Evolutionary conservation across 129 eudicot species (phyloP), one percentile per base, ranked within the genome.

Genomic region (Heracleum sosnowskyi): DNA sequence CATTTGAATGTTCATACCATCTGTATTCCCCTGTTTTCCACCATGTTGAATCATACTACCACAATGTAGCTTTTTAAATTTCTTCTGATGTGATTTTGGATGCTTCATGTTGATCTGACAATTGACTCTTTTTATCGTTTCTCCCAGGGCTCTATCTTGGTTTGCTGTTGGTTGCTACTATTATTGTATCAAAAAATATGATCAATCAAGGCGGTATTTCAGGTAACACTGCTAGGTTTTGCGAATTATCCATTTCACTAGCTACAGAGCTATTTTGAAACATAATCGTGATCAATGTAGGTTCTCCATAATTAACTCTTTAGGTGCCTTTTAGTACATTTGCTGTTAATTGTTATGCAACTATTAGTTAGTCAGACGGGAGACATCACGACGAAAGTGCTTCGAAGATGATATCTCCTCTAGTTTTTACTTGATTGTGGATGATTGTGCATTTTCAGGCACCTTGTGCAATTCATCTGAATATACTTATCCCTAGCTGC

Each of bases 151-250:
- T 74, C 83, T 91, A 74, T 95, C 98, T 78, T 95, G 98, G 98
- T 95, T 91, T 87, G 96, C 97, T 77, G 98, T 95, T 78, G 98
- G 98, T 78, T 95, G 96, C 88, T 91, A 95, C 85, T 95, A 95
- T 82, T 95, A 81, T 76, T 95, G 98, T 81, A 95, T 95, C 79
- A 91, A 88, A 83, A 95, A 95, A 84, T 95, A 86, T 79, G 98
- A 90, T 31, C 98, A 95, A 83, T 87, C 98, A 80, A 93, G 93
- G n/a, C 96, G 97, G 6, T 95, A 87, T 90, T 95, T 95, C 86
- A 84, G 98, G 98, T 95, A 83, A 79, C 68, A 60, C 29, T 60
- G 69, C 5, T 62, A 62, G 17, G 69, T 26, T 62, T 60, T n/a
- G 5, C 8, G 16, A 26, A 62, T 62, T 7, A n/a, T 62, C 17